These are phyloP conservation scores for Colletotrichum sp. DNA, from an alignment of 2,329 filamentous ascomycete genomes.

Conservation along the genomic window DNA sequence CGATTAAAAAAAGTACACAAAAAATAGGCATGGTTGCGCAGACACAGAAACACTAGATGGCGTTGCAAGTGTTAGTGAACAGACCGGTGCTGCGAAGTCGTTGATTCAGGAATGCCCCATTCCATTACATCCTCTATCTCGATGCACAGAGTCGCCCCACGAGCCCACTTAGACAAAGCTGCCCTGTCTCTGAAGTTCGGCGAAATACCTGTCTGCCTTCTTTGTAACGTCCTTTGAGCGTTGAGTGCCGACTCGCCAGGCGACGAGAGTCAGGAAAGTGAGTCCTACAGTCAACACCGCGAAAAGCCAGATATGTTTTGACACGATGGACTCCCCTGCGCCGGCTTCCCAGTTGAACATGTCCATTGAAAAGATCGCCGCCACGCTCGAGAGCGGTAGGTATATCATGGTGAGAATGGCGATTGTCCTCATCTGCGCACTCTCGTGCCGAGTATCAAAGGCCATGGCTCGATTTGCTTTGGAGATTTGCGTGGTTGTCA, in stretches of 20 bases:
- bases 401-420: slow-evolving; percentile 34
- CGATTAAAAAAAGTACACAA: no score
- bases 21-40: no score
- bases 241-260: neutral
- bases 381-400: slow-evolving; percentile 29
- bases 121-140: no score
- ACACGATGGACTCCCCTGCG: slow-evolving; percentile 24
- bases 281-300: slow-evolving; percentile 23
- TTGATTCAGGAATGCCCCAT: no score
- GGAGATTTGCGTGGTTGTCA: slow-evolving; percentile 27
- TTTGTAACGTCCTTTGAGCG: neutral
- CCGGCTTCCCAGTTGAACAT: slow-evolving; percentile 28
- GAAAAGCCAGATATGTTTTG: slow-evolving; percentile 30
- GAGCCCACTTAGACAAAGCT: neutral
- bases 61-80: no score
- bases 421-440: slow-evolving; percentile 32
- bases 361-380: slow-evolving; percentile 30
- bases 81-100: no score
- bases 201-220: neutral
- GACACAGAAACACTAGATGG: no score
- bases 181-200: neutral
- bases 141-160: no score
- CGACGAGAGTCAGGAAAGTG: slow-evolving; percentile 18
- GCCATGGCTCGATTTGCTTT: slow-evolving; percentile 26
- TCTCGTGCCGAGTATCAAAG: slow-evolving; percentile 26